Conservation (phyloP, 768 basidiomycete species). For the Calocera cornea region DNA sequence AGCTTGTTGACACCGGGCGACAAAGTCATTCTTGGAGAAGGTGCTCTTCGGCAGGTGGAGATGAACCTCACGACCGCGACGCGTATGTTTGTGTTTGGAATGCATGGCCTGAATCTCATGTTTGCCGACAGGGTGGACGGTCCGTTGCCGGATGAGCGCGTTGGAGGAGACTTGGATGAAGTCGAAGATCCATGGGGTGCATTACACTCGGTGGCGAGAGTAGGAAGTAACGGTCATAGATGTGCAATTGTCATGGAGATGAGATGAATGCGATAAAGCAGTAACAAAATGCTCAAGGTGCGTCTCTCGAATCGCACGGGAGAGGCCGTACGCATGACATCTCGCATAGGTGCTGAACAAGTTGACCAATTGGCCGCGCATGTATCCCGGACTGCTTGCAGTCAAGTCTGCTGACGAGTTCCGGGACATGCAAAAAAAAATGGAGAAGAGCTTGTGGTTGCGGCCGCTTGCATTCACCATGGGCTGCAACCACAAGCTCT, state of each 20-base stretch:
- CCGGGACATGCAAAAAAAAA: too few relatives aligned
- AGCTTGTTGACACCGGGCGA: background rate
- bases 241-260: conserved; percentile 1
- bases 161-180: conserved; percentile 6
- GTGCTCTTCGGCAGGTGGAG: conserved; percentile 12
- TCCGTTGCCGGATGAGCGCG: conserved; percentile 6
- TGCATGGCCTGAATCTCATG: background rate
- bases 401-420: too few relatives aligned
- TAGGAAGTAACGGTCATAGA: background rate
- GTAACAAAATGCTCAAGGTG: too few relatives aligned
- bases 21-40: background rate
- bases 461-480: too few relatives aligned
- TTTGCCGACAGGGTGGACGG: background rate
- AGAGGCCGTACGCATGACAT: too few relatives aligned
- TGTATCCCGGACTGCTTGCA: too few relatives aligned
- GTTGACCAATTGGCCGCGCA: too few relatives aligned
- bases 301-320: too few relatives aligned
- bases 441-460: too few relatives aligned
- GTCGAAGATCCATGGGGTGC: conserved; percentile 2
- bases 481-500: too few relatives aligned
- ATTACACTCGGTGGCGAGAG: background rate
- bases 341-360: too few relatives aligned
- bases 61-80: conserved; percentile 7
- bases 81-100: conserved; percentile 4
- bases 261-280: background rate